Conservation (phyloP, 371 early-diverging fungal genomes). For the Circinella minor region DNA sequence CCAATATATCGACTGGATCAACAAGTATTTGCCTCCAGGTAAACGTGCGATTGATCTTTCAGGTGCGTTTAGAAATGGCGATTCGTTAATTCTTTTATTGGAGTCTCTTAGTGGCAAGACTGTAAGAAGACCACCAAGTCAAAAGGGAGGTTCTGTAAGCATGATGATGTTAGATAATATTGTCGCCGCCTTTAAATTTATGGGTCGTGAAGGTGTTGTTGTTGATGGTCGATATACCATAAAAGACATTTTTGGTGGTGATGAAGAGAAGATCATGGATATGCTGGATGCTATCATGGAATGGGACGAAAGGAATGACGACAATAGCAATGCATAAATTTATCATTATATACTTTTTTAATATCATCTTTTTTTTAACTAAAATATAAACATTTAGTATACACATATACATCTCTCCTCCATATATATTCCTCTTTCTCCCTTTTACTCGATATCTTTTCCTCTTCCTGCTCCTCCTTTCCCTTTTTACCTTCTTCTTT, state of each 20-base stretch:
- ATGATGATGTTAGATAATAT: constrained; percentile 58
- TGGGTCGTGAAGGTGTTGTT: constrained; percentile 58
- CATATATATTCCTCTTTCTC: not conserved
- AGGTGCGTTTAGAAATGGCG: constrained; percentile 55
- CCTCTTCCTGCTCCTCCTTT: too few species aligned
- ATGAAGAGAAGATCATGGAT: constrained; percentile 58
- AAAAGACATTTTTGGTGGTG: constrained; percentile 63
- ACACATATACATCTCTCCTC: not conserved
- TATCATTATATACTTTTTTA: not conserved
- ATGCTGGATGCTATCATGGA: constrained; percentile 46
- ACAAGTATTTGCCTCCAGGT: constrained; percentile 42
- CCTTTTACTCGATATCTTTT: too few species aligned
- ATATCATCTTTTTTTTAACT: too few species aligned
- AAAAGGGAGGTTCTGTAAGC: constrained; percentile 35
- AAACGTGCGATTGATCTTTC: constrained; percentile 50
- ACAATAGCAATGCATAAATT: constrained; percentile 3
- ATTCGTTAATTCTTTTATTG: constrained; percentile 55
- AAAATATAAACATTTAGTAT: too few species aligned
- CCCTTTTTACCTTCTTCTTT: not conserved
- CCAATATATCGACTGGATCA: constrained; percentile 65
- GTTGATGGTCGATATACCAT: constrained; percentile 56
- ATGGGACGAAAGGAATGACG: constrained; percentile 19
- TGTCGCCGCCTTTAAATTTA: constrained; percentile 62
- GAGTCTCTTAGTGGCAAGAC: constrained; percentile 56
- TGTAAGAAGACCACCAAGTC: constrained; percentile 37